A percentile compares a stretch with the other conserved stretches of the same genome.
phyloP scores from a whole-genome alignment of 139 green algal genomes.

The Cymbomonas tetramitiformis region DNA sequence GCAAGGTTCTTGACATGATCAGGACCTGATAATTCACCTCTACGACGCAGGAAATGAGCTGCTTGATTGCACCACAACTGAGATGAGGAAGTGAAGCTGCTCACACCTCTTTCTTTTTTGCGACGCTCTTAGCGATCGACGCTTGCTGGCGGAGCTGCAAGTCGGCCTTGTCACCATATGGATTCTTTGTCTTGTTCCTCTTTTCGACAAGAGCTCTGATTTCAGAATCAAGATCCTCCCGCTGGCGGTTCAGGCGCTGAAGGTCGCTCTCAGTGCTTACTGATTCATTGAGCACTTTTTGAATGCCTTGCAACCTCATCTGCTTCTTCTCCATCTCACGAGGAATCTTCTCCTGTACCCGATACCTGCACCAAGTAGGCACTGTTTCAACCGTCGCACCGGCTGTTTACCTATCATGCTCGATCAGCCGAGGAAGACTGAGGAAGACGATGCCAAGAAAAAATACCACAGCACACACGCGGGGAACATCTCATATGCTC shows the following conservation, averaged over 20 bases:
- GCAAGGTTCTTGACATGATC: too few species aligned
- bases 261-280: background rate
- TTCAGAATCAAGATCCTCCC: background rate
- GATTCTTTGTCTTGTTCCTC: background rate
- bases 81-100: too few species aligned
- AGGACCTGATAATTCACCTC: too few species aligned
- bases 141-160: background rate
- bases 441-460: too few species aligned
- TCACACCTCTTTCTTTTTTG: background rate
- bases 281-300: background rate
- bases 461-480: too few species aligned
- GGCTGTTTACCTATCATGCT: too few species aligned
- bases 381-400: too few species aligned
- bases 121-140: background rate
- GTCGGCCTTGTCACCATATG: background rate
- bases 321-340: background rate
- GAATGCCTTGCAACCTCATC: background rate
- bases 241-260: background rate
- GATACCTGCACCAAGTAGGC: background rate
- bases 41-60: too few species aligned
- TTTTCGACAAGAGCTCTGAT: background rate
- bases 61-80: too few species aligned
- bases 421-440: too few species aligned
- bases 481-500: too few species aligned
- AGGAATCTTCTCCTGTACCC: background rate